Evolutionary conservation across 2,329 filamentous ascomycete genomes (phyloP).

Genomic region (Pseudofabraea citricarpa): DNA sequence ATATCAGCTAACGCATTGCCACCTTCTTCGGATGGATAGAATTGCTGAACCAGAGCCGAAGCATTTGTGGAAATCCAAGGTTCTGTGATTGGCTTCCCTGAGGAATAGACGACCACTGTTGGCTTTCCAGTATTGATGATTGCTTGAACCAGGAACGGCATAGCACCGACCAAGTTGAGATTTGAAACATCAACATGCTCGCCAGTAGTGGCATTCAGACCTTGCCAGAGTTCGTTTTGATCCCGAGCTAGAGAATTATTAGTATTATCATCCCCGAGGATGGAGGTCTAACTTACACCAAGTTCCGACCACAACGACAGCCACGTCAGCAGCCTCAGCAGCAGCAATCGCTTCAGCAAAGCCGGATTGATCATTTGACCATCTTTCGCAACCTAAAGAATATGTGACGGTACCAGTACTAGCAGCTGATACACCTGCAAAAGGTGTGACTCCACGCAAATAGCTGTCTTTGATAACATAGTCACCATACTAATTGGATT

Average conservation of each 20-base stretch:
- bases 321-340: slow-evolving; percentile 63
- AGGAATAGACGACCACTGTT: slow-evolving; percentile 78
- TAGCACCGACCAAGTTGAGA: slow-evolving; percentile 65
- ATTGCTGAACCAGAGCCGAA: slow-evolving; percentile 65
- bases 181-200: slow-evolving; percentile 65
- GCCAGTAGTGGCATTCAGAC: slow-evolving; percentile 69
- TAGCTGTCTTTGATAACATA: slow-evolving; percentile 65
- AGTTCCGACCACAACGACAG: slow-evolving; percentile 69
- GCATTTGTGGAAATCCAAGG: slow-evolving; percentile 65
- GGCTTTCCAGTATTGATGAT: slow-evolving; percentile 66
- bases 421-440: slow-evolving; percentile 61
- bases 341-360: slow-evolving; percentile 62
- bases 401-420: slow-evolving; percentile 58
- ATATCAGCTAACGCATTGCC: slow-evolving; percentile 77
- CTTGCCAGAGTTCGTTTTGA: slow-evolving; percentile 65
- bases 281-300: slow-evolving; percentile 42
- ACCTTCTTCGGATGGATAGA: slow-evolving; percentile 75
- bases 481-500: slow-evolving; percentile 59
- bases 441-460: slow-evolving; percentile 62
- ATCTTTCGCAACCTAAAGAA: slow-evolving; percentile 66
- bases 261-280: not conserved
- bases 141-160: slow-evolving; percentile 60
- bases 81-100: slow-evolving; percentile 72
- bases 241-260: slow-evolving; percentile 42
- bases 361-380: slow-evolving; percentile 65